A percentile compares a stretch with the other conserved stretches of the same genome.
Evolutionary conservation across 1,139 yeast genomes (phyloP).

Genomic region (Yamadazyma triangularis): DNA sequence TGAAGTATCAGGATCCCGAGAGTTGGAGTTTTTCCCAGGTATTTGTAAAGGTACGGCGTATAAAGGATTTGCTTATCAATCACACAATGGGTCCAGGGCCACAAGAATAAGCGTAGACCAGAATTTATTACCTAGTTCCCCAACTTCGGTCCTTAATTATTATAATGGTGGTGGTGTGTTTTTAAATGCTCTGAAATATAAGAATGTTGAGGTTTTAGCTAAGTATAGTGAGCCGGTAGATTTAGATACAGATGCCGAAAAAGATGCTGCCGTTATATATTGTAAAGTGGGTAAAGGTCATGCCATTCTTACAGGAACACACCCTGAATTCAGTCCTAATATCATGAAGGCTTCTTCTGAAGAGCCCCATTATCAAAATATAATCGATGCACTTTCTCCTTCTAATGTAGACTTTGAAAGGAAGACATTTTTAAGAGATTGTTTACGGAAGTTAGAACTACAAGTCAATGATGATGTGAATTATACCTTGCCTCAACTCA

Average conservation of each 20-base stretch:
- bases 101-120: conserved; percentile 39
- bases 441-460: conserved; percentile 60
- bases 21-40: conserved; percentile 78
- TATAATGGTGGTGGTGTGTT: conserved; percentile 91
- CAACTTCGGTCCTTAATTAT: conserved; percentile 34
- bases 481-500: conserved; percentile 55
- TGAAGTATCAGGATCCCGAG: conserved; percentile 86
- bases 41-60: conserved; percentile 76
- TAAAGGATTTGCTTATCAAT: conserved; percentile 73
- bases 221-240: conserved; percentile 45
- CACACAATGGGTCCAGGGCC: conserved; percentile 72
- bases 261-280: conserved; percentile 70
- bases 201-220: conserved; percentile 69
- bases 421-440: conserved; percentile 48
- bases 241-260: conserved; percentile 28
- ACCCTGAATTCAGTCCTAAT: conserved; percentile 77
- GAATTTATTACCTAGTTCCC: conserved; percentile 17
- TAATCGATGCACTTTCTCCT: conserved; percentile 9
- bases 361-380: conserved; percentile 7
- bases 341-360: conserved; percentile 12
- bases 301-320: conserved; percentile 79
- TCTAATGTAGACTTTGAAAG: conserved; percentile 42
- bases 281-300: conserved; percentile 70
- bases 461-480: conserved; percentile 52
- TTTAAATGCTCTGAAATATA: conserved; percentile 60